phyloP scores from a whole-genome alignment of 306 rosid species.

The Arachis stenosperma region DNA sequence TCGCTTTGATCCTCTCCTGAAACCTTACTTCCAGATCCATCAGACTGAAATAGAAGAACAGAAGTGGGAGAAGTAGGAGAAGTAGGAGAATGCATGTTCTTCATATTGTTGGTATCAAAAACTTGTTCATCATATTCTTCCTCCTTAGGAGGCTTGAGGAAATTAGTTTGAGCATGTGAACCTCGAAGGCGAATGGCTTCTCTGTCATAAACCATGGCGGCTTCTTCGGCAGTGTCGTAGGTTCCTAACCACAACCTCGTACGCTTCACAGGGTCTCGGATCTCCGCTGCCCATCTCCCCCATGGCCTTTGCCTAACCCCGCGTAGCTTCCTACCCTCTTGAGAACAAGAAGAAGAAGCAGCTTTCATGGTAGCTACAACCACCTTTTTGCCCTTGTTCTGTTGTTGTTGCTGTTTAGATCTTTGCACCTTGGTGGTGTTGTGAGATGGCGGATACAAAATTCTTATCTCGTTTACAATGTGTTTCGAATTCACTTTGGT shows the following conservation, averaged over 20 bases:
- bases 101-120: no score
- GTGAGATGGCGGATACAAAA: slow-evolving; percentile 17
- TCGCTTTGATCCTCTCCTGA: slow-evolving; percentile 1
- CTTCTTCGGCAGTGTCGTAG: slow-evolving; percentile 62
- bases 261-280: slow-evolving; percentile 48
- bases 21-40: neutral
- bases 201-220: slow-evolving; percentile 62
- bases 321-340: slow-evolving; percentile 38
- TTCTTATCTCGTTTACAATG: slow-evolving; percentile 50
- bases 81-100: slow-evolving; percentile 29
- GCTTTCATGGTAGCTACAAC: no score
- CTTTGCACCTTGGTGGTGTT: neutral
- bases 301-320: slow-evolving; percentile 61
- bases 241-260: slow-evolving; percentile 66
- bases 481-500: slow-evolving; percentile 35
- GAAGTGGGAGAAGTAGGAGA: slow-evolving; percentile 45
- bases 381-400: neutral
- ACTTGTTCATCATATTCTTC: neutral
- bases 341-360: no score
- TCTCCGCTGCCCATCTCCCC: slow-evolving; percentile 73
- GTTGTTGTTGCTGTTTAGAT: slow-evolving; percentile 4
- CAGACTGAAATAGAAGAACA: slow-evolving; percentile 1
- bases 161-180: slow-evolving; percentile 59
- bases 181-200: slow-evolving; percentile 63
- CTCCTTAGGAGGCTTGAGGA: slow-evolving; percentile 33